These are phyloP conservation scores for Oehlia diaphana DNA, from an alignment of 192 early-diverging fungal species.

Conservation along the genomic window DNA sequence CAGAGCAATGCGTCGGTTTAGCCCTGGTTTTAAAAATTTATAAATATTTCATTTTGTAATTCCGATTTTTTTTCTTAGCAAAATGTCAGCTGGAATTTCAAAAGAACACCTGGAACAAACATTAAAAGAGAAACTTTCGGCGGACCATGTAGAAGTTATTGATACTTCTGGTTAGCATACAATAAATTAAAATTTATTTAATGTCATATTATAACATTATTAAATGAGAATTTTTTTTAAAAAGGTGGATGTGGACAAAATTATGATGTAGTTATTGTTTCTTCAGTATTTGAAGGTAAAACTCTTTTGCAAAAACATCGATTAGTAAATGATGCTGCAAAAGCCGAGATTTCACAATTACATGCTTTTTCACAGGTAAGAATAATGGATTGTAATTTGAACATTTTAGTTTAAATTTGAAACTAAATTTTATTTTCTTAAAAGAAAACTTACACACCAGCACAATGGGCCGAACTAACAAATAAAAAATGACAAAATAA, in stretches of 20 bases:
- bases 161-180: constrained; percentile 26
- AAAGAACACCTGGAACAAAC: constrained; percentile 26
- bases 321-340: constrained; percentile 77
- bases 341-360: constrained; percentile 75
- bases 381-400: neutral
- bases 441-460: constrained; percentile 70
- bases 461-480: constrained; percentile 47
- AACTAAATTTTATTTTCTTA: neutral
- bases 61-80: no score
- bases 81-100: neutral
- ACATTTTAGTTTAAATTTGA: neutral
- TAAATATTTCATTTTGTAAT: no score
- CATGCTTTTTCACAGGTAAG: constrained; percentile 85
- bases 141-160: constrained; percentile 24
- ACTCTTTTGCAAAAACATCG: constrained; percentile 69
- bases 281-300: constrained; percentile 71
- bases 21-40: no score
- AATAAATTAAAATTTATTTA: neutral
- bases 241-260: constrained; percentile 80
- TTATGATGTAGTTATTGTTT: constrained; percentile 79
- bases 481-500: neutral
- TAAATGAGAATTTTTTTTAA: neutral
- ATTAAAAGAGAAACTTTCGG: constrained; percentile 14
- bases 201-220: neutral
- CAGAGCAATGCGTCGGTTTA: no score